Conservation (phyloP, 2,329 filamentous ascomycete species). For the Talaromyces sp. region DNA sequence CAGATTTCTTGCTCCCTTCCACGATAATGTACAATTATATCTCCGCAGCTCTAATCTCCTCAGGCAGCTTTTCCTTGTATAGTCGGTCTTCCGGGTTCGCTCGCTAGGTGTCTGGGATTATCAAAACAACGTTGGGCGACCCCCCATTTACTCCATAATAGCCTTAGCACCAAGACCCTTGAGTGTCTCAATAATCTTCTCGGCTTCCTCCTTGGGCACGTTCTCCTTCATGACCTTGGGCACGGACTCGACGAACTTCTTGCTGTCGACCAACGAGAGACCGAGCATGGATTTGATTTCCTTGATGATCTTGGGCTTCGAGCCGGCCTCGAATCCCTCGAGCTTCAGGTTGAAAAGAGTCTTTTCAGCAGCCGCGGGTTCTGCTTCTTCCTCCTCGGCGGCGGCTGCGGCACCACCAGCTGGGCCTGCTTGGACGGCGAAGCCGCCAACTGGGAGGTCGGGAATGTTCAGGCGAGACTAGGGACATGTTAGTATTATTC, state of each 20-base stretch:
- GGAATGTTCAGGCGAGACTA: slow-evolving; percentile 95
- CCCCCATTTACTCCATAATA: slow-evolving; percentile 70
- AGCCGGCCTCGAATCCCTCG: slow-evolving; percentile 74
- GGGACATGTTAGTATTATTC: neutral
- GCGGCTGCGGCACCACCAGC: slow-evolving; percentile 56
- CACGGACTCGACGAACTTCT: slow-evolving; percentile 99
- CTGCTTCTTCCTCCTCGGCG: slow-evolving; percentile 77
- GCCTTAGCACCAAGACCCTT: slow-evolving; percentile 90
- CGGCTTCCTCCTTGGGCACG: slow-evolving; percentile 96
- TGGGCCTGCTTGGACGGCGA: slow-evolving; percentile 63
- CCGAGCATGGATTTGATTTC: slow-evolving; percentile 97
- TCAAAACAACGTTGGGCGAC: neutral
- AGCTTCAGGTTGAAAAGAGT: slow-evolving; percentile 97
- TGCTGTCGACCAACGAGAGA: slow-evolving; percentile 94
- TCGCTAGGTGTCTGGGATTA: neutral
- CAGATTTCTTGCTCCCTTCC: slow-evolving; percentile 12
- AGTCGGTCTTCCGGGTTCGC: neutral
- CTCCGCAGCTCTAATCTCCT: neutral
- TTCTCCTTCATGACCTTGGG: slow-evolving; percentile 99
- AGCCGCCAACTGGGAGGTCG: slow-evolving; percentile 91
- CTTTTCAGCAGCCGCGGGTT: slow-evolving; percentile 84
- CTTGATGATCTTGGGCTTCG: slow-evolving; percentile 99
- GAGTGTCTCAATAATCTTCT: slow-evolving; percentile 95
- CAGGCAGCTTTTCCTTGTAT: neutral
- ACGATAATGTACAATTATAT: slow-evolving; percentile 13